Conservation (phyloP, 2,329 filamentous ascomycete species). For the Aspergillus arachidicola region DNA sequence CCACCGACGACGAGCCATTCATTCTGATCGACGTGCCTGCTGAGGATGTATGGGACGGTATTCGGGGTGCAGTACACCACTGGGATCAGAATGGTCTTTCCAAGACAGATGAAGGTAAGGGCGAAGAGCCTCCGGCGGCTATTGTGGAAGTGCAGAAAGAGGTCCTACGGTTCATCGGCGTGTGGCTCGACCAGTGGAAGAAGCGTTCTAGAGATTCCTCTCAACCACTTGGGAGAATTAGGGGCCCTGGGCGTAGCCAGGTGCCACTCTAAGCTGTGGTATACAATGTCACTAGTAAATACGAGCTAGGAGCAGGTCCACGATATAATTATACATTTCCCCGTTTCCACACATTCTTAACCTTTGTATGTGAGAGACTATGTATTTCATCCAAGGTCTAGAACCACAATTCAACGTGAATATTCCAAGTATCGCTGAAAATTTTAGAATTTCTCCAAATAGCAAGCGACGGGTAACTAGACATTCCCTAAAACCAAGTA, state of each 20-base stretch:
- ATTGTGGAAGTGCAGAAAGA: conserved; percentile 61
- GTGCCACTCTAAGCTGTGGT: not conserved
- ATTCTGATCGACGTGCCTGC: conserved; percentile 59
- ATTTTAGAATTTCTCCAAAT: no score
- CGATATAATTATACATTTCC: no score
- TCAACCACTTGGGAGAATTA: not conserved
- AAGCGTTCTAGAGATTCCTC: not conserved
- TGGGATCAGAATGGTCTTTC: conserved; percentile 48
- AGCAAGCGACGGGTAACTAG: no score
- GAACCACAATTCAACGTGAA: not conserved
- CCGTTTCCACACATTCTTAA: not conserved
- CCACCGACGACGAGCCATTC: conserved; percentile 68
- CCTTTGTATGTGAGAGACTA: not conserved
- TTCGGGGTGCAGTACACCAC: conserved; percentile 72
- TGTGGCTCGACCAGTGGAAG: conserved; percentile 67
- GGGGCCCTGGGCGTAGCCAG: not conserved
- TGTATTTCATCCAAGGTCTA: not conserved
- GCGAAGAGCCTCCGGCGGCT: conserved; percentile 59
- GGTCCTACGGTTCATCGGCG: conserved; percentile 64
- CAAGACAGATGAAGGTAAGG: conserved; percentile 27
- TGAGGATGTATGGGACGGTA: conserved; percentile 25
- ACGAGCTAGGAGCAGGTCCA: no score
- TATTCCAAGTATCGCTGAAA: not conserved
- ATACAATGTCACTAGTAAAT: not conserved
- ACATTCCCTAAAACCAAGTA: no score